Evolutionary conservation across 1,284 basidiomycete genomes (phyloP), one percentile per base, ranked within the genome.

Genomic region (Ustanciosporium gigantosporum): DNA sequence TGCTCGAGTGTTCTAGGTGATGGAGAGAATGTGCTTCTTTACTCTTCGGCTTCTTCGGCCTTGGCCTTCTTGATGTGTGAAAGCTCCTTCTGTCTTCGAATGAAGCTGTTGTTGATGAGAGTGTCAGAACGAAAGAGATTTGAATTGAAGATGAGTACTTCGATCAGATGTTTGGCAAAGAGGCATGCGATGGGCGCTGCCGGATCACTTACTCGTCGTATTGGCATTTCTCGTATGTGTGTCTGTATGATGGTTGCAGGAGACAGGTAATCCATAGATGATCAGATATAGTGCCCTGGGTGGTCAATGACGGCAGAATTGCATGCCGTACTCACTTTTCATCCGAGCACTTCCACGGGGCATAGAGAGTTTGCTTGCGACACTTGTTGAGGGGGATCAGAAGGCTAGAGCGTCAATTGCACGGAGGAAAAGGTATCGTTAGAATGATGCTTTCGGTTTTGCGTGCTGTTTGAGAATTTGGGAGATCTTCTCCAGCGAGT

Each of bases 321-420:
- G 27, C 27, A n/a, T 29, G 27, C 11, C 9, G 29, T n/a, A 56
- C 78, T 46, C 48, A 81, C 79, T 84, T 81, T 82, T 90, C 86
- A 65, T 89, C 84, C 75, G 88, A 86, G 79, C 88, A 90, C 70
- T 89, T 85, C 88, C 88, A 91, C 16, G 88, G 88, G 59, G 87
- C 79, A 76, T 89, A 91, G 31, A 82, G 80, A 44, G 83, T 84
- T 74, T 87, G 82, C 76, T 84, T 84, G 66, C 89, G 83, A 79
- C 89, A 91, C 67, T 85, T 81, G 79, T 91, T 91, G 59, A 91
- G 81, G 11, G 91, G 91, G 57, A 95, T 87, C 62, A 93, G 81
- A 31, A 93, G 82, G 36, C 91, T n/a, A n/a, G n/a, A n/a, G n/a
- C n/a, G n/a, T n/a, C n/a, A n/a, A n/a, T n/a, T 91, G 69, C 27